phyloP scores from a whole-genome alignment of 2,329 filamentous ascomycete species.

The Phaeosphaeria sp. region DNA sequence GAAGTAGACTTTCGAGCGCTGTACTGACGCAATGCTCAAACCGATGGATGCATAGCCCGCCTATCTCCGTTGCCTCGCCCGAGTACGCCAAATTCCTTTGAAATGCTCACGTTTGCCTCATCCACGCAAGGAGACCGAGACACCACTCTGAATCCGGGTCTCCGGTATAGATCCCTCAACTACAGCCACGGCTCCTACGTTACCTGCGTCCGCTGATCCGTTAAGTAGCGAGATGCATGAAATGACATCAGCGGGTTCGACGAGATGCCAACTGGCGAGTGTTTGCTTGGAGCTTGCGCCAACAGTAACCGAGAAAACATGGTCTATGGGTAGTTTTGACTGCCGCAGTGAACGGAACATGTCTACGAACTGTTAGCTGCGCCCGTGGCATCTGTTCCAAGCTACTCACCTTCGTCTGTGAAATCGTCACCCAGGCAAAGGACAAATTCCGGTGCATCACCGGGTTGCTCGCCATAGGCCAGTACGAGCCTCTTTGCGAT shows the following conservation, averaged over 20 bases:
- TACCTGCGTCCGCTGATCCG: slow-evolving; percentile 53
- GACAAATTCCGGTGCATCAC: slow-evolving; percentile 78
- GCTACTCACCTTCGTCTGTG: slow-evolving; percentile 83
- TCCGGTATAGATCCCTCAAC: slow-evolving; percentile 50
- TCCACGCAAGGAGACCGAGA: slow-evolving; percentile 8
- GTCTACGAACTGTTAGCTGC: slow-evolving; percentile 53
- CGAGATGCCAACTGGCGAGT: slow-evolving; percentile 85
- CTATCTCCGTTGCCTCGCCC: slow-evolving; percentile 5
- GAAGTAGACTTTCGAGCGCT: neutral
- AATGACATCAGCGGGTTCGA: slow-evolving; percentile 89
- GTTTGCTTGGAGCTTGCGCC: slow-evolving; percentile 93
- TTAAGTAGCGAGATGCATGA: slow-evolving; percentile 66
- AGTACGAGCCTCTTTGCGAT: slow-evolving; percentile 85
- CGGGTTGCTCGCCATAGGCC: slow-evolving; percentile 67
- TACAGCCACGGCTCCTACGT: slow-evolving; percentile 49
- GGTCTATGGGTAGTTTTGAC: slow-evolving; percentile 64
- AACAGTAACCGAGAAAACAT: slow-evolving; percentile 90
- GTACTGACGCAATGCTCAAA: neutral
- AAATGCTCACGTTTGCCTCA: slow-evolving; percentile 18
- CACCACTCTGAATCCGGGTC: slow-evolving; percentile 25
- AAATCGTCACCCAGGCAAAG: slow-evolving; percentile 94
- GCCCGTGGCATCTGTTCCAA: neutral
- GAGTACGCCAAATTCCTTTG: slow-evolving; percentile 21
- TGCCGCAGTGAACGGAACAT: slow-evolving; percentile 82
- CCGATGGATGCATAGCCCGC: neutral